These are phyloP conservation scores for Myriosclerotinia duriaeana DNA, from an alignment of 2,329 filamentous ascomycete species.

Conservation along the genomic window DNA sequence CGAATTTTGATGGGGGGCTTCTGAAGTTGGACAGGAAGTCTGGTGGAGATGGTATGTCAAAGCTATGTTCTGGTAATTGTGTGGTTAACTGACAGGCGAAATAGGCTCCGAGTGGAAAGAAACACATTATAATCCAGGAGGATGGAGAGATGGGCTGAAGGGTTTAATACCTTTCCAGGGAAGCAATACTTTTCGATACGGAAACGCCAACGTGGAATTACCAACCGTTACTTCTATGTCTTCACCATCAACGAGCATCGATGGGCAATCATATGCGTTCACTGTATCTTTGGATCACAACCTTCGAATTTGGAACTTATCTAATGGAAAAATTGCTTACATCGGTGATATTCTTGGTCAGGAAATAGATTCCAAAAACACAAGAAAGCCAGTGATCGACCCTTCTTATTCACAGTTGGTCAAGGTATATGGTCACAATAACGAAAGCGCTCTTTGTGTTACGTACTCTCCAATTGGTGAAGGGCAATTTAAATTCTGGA, in stretches of 20 bases:
- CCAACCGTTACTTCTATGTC: constrained; percentile 65
- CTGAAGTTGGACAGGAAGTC: constrained; percentile 65
- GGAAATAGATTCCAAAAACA: constrained; percentile 63
- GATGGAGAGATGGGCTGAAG: constrained; percentile 66
- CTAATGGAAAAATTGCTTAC: constrained; percentile 73
- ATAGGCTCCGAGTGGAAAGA: constrained; percentile 60
- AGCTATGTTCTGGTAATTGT: neutral
- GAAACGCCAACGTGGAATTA: constrained; percentile 63
- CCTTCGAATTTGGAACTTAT: constrained; percentile 84
- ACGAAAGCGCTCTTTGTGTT: constrained; percentile 60
- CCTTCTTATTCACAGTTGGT: constrained; percentile 76
- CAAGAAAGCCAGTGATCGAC: constrained; percentile 73
- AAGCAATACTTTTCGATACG: constrained; percentile 62
- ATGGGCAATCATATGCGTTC: constrained; percentile 60
- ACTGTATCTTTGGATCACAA: constrained; percentile 88
- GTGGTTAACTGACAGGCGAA: constrained; percentile 24
- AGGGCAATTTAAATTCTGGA: constrained; percentile 95
- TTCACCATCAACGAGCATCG: constrained; percentile 48
- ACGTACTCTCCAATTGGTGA: constrained; percentile 86
- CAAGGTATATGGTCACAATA: constrained; percentile 61
- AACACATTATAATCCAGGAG: constrained; percentile 69
- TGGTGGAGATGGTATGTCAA: constrained; percentile 49
- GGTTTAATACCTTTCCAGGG: constrained; percentile 67
- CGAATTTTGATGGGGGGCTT: constrained; percentile 76
- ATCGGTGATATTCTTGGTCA: constrained; percentile 76